Base-by-base conservation (phyloP, 176 grass and related monocot species). In the Oryza rufipogon region DNA sequence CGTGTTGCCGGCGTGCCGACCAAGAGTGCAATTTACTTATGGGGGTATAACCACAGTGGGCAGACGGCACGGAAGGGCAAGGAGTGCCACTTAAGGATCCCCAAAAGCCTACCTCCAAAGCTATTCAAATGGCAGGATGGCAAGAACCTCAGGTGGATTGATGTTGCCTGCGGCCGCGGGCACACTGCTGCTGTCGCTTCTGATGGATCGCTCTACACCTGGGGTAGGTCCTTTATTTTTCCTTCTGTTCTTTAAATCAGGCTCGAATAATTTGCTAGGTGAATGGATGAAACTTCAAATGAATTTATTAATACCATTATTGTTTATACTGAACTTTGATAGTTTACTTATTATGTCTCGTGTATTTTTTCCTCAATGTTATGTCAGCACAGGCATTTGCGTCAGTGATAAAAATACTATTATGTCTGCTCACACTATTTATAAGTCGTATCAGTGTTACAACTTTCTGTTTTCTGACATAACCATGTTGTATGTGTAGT, bases 1-100 rank as follows among this genome's bases (percentile, higher is more conserved):
- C 80, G 70, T 38, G 78, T 71, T 71, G 68, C 74, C 42, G 91
- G 87, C 16, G 28, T 76, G 19, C 96, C 91, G 7, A 69, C 91
- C 4, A 95, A 95, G 71, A 98, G 91, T 11, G 92, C 91, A 38
- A 98, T 98, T 85, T 98, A 98, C 83, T 64, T 92, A 60, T 95
- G 96, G 96, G 96, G 96, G 20, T 98, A 98, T 73, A 98, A 98
- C 56, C 85, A 98, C 10, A 95, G 89, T 34, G 96, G 96, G 2
- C 96, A 98, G 78, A 98, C 93, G 11, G 93, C 93, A n/a, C 78
- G 93, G 48, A 91, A 93, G 69, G 91, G 88, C 42, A 90, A 92
- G 74, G 83, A 86, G 41, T 77, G 75, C 72, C 87, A 98, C 76
- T 70, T 95, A 86, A 95, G 96, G 73, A 95, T 98, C 83, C 96